Evolutionary conservation across 208 protist genomes (phyloP), one percentile per base, ranked within the genome.

Genomic region (Leishmania tarentolae): DNA sequence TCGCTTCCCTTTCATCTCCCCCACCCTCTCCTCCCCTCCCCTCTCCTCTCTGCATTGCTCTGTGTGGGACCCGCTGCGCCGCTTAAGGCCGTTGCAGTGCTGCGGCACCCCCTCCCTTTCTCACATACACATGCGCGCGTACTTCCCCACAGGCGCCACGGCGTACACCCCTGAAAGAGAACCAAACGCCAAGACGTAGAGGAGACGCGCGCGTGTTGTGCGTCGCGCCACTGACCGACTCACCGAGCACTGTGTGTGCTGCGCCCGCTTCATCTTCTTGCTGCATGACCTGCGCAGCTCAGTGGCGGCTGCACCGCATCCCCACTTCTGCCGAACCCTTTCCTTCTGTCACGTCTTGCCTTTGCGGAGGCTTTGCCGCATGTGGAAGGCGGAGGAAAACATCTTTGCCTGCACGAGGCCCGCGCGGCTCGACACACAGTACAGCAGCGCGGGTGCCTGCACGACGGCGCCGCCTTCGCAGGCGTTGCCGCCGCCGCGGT

Each of bases 371-470:
- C 44, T 42, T 9, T 46, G 5, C 5, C 11, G 42, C 13, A 86
- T 86, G 82, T 86, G 82, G 82, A 71, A 78, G 4, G 42, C 65
- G 2, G 82, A 86, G 44, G 19, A n/a, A 28, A 86, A 82, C 66
- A 79, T 75, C 31, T 82, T 86, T 79, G 66, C 24, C 8, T 78
- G 68, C 28, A 69, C 82, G 28, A 52, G 63, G 59, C 78, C 78
- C 1, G 78, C 82, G 37, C 78, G 61, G 52, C 73, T 86, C 31
- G 72, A 82, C 53, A 52, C 78, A 37, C 82, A 69, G 63, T 86
- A 82, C 82, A 52, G 73, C 78, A 68, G 28, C 42, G 35, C 42
- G 28, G 42, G 50, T 9, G 68, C 40, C 21, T 50, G 19, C 2
- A 69, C 19, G 44, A 21, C 17, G 44, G 15, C 59, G 8, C 21